Base-by-base conservation (phyloP, 768 basidiomycete genomes). In the Suillus ampliporus region DNA sequence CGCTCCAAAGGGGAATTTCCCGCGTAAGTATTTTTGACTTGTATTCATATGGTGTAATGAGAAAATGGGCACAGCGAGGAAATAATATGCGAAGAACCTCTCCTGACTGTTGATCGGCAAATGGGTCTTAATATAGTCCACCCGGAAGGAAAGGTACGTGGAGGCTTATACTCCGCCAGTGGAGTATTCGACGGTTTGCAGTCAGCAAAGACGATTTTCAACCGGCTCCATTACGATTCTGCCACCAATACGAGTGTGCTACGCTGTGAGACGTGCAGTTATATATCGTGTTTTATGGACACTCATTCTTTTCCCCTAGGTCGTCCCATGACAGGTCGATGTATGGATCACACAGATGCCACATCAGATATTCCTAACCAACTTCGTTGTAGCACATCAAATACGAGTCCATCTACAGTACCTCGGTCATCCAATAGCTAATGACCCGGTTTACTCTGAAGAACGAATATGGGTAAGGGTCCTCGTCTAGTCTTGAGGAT, bases 81-180 rank as follows among this genome's bases (percentile, higher is more conserved):
- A 70, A 78, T 94, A n/a, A 74, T 83, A 0, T 95, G 95, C 64
- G 93, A 96, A 64, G 82, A 94, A 70, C 93, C 95, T 1, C 77
- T 99, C 8, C 76, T 99, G 61, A 95, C 95, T 0, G 88, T 98
- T 1, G 97, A 99, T 76, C 84, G 95, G 57, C 96, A 98, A 72
- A 95, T 98, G 89, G 97, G 97, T 4, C 77, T 99, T 51, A 98
- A 98, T 64, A 90, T 99, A 57, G 93, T 98, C 17, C 94, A 97
- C 71, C 94, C 96, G 0, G 89, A 96, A 61, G 97, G 97, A 47
- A 95, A 98, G 83, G 41, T 60, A 58, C 17, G 61, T 57, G 58
- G 28, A 15, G 28, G 23, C 38, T 28, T 46, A 26, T 26, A 23
- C 4, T 40, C n/a, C n/a, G 10, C 6, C 17, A 3, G n/a, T 26